phyloP scores from a whole-genome alignment of 78 protist genomes.

The Dictyostelium purpureum region DNA sequence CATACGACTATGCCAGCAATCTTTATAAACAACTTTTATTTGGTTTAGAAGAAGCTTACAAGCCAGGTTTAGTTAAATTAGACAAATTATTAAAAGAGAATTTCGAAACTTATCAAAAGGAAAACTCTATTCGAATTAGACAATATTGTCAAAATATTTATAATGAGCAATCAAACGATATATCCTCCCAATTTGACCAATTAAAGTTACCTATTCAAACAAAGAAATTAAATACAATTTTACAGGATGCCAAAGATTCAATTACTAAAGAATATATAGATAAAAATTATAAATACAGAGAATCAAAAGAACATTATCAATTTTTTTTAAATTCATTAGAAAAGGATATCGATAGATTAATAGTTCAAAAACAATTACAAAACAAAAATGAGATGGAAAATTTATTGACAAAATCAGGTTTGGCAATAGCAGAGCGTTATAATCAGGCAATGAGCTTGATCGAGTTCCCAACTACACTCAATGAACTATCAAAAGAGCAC shows the following conservation, averaged over 20 bases:
- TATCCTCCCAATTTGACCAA: neutral
- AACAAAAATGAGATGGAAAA: constrained; percentile 48
- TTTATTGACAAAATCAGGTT: constrained; percentile 14
- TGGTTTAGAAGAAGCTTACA: constrained; percentile 57
- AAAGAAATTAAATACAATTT: neutral
- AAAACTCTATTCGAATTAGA: constrained; percentile 11
- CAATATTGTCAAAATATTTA: neutral
- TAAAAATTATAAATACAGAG: neutral
- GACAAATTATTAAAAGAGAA: neutral
- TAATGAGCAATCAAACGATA: neutral
- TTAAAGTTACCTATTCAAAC: neutral
- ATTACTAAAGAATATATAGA: neutral
- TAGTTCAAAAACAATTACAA: neutral
- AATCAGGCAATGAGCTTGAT: neutral
- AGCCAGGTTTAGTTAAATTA: constrained; percentile 31
- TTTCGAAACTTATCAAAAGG: constrained; percentile 1
- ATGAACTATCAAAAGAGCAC: neutral
- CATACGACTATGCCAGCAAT: neutral
- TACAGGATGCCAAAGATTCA: no score
- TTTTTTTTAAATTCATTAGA: neutral
- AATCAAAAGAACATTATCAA: neutral
- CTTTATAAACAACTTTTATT: constrained; percentile 61
- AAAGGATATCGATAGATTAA: constrained; percentile 30
- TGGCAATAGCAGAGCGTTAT: neutral
- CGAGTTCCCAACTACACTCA: neutral